A percentile compares a stretch with the other conserved stretches of the same genome.
Evolutionary conservation across 139 green algal genomes (phyloP).

Genomic region (Pleodorina starrii): DNA sequence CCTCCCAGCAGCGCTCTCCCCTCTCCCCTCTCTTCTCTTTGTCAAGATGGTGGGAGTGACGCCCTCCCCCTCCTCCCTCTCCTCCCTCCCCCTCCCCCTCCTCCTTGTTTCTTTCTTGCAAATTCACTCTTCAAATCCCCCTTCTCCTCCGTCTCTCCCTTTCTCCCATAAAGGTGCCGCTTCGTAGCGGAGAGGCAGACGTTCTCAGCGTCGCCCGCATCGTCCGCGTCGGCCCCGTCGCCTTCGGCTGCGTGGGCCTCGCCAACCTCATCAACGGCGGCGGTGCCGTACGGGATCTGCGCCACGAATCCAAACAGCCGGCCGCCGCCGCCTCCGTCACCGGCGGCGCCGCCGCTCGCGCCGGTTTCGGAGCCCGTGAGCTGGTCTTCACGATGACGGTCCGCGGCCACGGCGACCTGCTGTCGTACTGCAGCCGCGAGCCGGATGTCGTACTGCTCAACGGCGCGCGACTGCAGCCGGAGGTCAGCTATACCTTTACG

Average conservation of each 20-base stretch:
- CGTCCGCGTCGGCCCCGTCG: not conserved
- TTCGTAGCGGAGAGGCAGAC: conserved; percentile 51
- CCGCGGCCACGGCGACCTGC: conserved; percentile 65
- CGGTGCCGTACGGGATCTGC: conserved; percentile 70
- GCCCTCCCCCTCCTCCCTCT: too few species aligned
- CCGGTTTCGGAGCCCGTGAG: conserved; percentile 2
- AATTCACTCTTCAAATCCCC: not conserved
- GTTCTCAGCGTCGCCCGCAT: conserved; percentile 54
- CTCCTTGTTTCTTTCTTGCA: not conserved
- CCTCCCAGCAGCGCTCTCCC: too few species aligned
- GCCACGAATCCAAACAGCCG: not conserved
- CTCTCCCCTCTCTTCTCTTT: too few species aligned
- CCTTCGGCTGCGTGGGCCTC: conserved; percentile 79
- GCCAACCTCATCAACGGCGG: conserved; percentile 85
- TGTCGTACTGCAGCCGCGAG: conserved; percentile 66
- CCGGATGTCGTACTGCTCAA: conserved; percentile 49
- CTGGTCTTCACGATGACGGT: conserved; percentile 57
- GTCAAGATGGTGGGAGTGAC: too few species aligned
- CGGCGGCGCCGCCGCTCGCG: not conserved
- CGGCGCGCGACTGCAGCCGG: conserved; percentile 1
- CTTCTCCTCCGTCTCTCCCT: not conserved
- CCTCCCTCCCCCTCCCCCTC: not conserved
- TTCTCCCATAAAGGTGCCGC: conserved; percentile 35
- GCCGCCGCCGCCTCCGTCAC: not conserved
- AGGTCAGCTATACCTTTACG: conserved; percentile 11